Percentiles rank a stretch among this genome's conserved stretches.
Evolutionary conservation across 2,329 filamentous ascomycete species (phyloP).

Genomic region (Fusarium mexicanum): DNA sequence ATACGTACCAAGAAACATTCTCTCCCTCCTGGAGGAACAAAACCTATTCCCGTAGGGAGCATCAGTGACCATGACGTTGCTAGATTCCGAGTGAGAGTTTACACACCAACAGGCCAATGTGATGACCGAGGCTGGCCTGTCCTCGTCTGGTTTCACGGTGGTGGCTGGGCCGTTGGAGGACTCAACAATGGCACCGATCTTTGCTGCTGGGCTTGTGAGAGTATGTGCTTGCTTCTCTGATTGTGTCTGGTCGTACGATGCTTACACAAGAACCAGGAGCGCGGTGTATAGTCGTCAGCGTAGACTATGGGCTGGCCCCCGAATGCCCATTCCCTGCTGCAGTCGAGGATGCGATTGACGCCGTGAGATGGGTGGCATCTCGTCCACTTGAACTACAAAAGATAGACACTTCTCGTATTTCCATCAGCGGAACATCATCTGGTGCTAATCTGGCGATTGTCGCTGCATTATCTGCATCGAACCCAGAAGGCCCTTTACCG

Average conservation of each 20-base stretch:
- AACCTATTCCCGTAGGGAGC: conserved; percentile 42
- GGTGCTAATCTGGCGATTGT: conserved; percentile 40
- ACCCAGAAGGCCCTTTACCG: conserved; percentile 17
- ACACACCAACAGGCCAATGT: conserved; percentile 40
- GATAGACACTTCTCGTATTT: conserved; percentile 42
- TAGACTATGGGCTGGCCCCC: conserved; percentile 50
- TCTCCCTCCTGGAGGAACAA: conserved; percentile 41
- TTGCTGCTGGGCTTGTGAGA: conserved; percentile 46
- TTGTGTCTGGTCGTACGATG: not conserved
- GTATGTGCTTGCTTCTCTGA: conserved; percentile 12
- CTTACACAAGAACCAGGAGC: conserved; percentile 31
- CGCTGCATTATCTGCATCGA: conserved; percentile 34
- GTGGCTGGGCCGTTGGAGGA: conserved; percentile 52
- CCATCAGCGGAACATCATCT: conserved; percentile 47
- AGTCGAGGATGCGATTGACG: conserved; percentile 47
- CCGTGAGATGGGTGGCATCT: conserved; percentile 44
- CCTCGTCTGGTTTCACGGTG: conserved; percentile 54
- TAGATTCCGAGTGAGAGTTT: conserved; percentile 46
- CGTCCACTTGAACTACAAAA: conserved; percentile 26
- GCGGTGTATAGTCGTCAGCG: conserved; percentile 43
- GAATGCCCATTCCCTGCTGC: conserved; percentile 50
- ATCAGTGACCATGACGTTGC: conserved; percentile 42
- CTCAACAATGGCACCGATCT: conserved; percentile 49
- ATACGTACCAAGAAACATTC: conserved; percentile 40
- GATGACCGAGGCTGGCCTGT: conserved; percentile 47